Conservation (phyloP, 1,139 yeast species). For the Kazachstania sp. region DNA sequence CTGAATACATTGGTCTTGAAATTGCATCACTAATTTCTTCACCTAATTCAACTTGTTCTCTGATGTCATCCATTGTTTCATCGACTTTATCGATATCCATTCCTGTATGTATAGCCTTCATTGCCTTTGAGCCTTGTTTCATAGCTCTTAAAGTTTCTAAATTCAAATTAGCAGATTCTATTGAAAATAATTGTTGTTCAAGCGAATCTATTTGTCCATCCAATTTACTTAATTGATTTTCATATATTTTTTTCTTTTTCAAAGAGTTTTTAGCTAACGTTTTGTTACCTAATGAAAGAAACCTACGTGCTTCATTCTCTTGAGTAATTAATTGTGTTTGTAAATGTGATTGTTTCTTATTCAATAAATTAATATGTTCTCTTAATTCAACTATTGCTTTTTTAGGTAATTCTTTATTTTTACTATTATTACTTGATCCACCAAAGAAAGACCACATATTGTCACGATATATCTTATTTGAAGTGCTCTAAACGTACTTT, state of each 20-base stretch:
- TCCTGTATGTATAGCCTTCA: conserved; percentile 93
- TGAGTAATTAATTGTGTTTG: conserved; percentile 80
- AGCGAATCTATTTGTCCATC: conserved; percentile 84
- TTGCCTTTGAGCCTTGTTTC: conserved; percentile 95
- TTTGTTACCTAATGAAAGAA: conserved; percentile 59
- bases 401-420: conserved; percentile 79
- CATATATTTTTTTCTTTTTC: conserved; percentile 78
- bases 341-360: conserved; percentile 74
- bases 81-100: conserved; percentile 95
- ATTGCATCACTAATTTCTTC: conserved; percentile 96
- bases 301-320: conserved; percentile 69
- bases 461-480: no score
- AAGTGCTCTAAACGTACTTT: no score
- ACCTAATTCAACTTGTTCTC: conserved; percentile 92
- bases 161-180: conserved; percentile 92
- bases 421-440: conserved; percentile 22
- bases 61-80: conserved; percentile 95
- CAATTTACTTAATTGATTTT: conserved; percentile 65
- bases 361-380: conserved; percentile 79
- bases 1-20: conserved; percentile 81
- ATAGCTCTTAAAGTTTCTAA: conserved; percentile 97
- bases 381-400: conserved; percentile 86
- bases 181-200: conserved; percentile 81
- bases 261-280: conserved; percentile 76
- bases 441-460: conserved; percentile 87